These are phyloP conservation scores for Gentiana straminea DNA, from an alignment of 257 asterid genomes.

Conservation along the genomic window DNA sequence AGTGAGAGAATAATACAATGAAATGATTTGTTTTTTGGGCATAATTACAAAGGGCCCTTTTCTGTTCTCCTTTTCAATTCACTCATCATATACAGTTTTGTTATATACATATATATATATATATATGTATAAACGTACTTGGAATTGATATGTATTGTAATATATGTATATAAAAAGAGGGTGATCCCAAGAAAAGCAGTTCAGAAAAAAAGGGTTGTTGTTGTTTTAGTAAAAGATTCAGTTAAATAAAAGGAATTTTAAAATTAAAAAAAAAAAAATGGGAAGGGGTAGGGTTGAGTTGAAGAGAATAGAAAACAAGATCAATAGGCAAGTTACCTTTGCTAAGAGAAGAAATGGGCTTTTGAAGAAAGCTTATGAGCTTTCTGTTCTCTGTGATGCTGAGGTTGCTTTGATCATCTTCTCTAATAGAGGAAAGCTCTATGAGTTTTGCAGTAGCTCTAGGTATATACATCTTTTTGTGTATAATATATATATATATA, in stretches of 20 bases:
- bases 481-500: slow-evolving; percentile 7
- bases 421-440: slow-evolving; percentile 99
- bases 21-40: neutral
- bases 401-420: slow-evolving; percentile 95
- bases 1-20: slow-evolving; percentile 3
- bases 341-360: slow-evolving; percentile 91
- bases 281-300: slow-evolving; percentile 87
- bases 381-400: slow-evolving; percentile 90
- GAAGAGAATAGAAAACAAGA: slow-evolving; percentile 94
- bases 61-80: slow-evolving; percentile 1
- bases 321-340: slow-evolving; percentile 93
- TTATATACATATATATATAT: neutral
- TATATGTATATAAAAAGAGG: slow-evolving; percentile 14
- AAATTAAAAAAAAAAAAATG: slow-evolving; percentile 25
- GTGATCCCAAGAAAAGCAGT: slow-evolving; percentile 9
- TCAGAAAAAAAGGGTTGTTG: slow-evolving; percentile 6
- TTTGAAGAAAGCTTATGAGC: slow-evolving; percentile 94
- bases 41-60: neutral
- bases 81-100: neutral
- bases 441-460: slow-evolving; percentile 97
- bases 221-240: slow-evolving; percentile 7
- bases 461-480: slow-evolving; percentile 39
- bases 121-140: neutral
- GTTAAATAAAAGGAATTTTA: slow-evolving; percentile 2
- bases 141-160: slow-evolving; percentile 10